Base-by-base conservation (phyloP, 768 basidiomycete species). In the Gymnopilus dilepis region DNA sequence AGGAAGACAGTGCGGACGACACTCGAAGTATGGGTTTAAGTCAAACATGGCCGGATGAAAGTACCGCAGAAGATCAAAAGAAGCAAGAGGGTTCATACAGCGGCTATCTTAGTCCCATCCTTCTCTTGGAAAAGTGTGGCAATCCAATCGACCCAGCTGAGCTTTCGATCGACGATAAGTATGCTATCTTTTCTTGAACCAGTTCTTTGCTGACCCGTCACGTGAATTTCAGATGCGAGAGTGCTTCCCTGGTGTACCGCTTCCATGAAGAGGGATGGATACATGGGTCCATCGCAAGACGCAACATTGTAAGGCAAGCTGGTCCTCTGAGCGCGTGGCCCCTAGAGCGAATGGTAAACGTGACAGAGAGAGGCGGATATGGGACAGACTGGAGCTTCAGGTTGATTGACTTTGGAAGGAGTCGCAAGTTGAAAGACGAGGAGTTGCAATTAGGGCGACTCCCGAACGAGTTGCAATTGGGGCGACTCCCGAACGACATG, bases 61-160 rank as follows among this genome's bases (percentile, higher is more conserved):
- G 24, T 13, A 15, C 13, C 15, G 48, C 28, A 50, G 28, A 52
- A 7, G 19, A 52, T 2, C 2, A 22, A 37, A 33, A 52, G 30
- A 30, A 34, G 19, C 19, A 33, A 8, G 51, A 52, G 7, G n/a
- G 56, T 41, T 56, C 22, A 48, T 45, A 47, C 0, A 40, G 56
- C 41, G 48, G 62, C 0, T 74, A 74, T 62, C 64, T 74, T 37
- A 79, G 78, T 59, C 76, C 79, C 2, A 75, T 81, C 34, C 60
- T 82, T 40, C 70, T 82, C 15, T 57, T 81, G 3, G 80, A 82
- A 67, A 64, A 78, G 33, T 81, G 80, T 56, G 80, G 79, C 2
- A 56, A 17, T 8, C 71, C 71, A 24, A 64, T 79, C 6, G 48
- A 67, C 0, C 48, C 69, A 2, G 17, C 45, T 1, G 24, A 63